Evolutionary conservation across 1,139 yeast species (phyloP), one percentile per base, ranked within the genome.

Genomic region (Eremothecium cymbalariae): DNA sequence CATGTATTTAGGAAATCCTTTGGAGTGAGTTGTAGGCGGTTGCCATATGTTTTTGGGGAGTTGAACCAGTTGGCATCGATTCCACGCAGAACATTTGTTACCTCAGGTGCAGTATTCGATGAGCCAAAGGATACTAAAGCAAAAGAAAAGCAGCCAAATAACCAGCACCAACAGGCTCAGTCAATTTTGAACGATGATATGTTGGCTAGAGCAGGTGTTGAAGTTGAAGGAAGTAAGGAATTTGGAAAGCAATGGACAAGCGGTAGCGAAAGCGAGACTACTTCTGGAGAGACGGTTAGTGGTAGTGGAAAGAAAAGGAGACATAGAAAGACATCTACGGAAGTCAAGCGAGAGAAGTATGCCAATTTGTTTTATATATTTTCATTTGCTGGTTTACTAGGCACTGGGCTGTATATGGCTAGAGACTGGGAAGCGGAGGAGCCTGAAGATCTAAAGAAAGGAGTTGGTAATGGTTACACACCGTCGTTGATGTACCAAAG

Each of bases 351-450:
- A 44, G 76, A 82, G 59, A 70, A 66, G 49, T 70, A 72, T 46
- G 86, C 90, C 37, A 78, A 76, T 55, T 63, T 76, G 62, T 77
- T 79, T 51, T 80, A 81, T 59, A 55, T 77, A 37, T 70, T 74
- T 15, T 55, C 82, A 28, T 63, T 83, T n/a, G 74, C 76, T 16
- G 71, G 73, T 3, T 45, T 76, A 25, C 80, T 77, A 14, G 88
- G 85, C 20, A 67, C 72, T 31, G 84, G 75, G 7, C 33, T 50
- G 13, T 90, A 83, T 59, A 60, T 85, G 65, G 72, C 81, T 37
- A 77, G 98, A 60, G 78, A 86, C 51, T 88, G 95, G 88, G 95
- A 84, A 44, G 76, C 72, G 11, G 81, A 68, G 40, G 93, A 81
- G 46, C 82, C 80, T 44, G 75, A 72, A 41, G 68, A 70, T 44